Percentiles rank a stretch among this genome's conserved stretches.
phyloP scores from a whole-genome alignment of 495 filamentous ascomycete genomes.

The Tuber borchii region DNA sequence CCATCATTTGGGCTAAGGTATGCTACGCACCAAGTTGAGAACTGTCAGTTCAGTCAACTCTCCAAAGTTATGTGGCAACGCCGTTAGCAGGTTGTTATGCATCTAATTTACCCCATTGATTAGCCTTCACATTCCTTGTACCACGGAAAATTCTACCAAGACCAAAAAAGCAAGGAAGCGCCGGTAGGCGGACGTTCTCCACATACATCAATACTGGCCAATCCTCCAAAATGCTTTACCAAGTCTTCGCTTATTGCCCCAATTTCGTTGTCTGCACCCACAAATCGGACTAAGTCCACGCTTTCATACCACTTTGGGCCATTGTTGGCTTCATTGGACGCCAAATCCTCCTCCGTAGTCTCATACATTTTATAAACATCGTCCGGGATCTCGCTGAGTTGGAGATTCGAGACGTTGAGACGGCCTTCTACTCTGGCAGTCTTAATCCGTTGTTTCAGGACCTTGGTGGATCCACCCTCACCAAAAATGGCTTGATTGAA shows the following conservation, averaged over 20 bases:
- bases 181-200: slow-evolving; percentile 41
- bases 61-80: slow-evolving; percentile 65
- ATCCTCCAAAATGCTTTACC: slow-evolving; percentile 71
- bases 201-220: slow-evolving; percentile 79
- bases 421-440: slow-evolving; percentile 70
- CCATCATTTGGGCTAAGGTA: not conserved
- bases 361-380: slow-evolving; percentile 87
- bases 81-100: slow-evolving; percentile 58
- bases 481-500: slow-evolving; percentile 61
- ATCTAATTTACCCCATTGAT: slow-evolving; percentile 25
- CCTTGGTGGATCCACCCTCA: slow-evolving; percentile 50
- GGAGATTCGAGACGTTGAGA: slow-evolving; percentile 84
- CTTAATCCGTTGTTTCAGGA: slow-evolving; percentile 69
- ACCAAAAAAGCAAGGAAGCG: slow-evolving; percentile 1
- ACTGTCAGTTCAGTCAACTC: slow-evolving; percentile 52
- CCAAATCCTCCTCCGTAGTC: slow-evolving; percentile 52
- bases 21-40: slow-evolving; percentile 65
- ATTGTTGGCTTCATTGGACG: slow-evolving; percentile 49
- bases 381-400: slow-evolving; percentile 67
- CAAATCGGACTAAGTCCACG: slow-evolving; percentile 81
- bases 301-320: slow-evolving; percentile 79
- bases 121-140: not conserved
- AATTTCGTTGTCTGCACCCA: slow-evolving; percentile 89
- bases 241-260: slow-evolving; percentile 61
- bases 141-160: not conserved